Conservation (phyloP, 257 asterid genomes). For the Solanum stenotomum region DNA sequence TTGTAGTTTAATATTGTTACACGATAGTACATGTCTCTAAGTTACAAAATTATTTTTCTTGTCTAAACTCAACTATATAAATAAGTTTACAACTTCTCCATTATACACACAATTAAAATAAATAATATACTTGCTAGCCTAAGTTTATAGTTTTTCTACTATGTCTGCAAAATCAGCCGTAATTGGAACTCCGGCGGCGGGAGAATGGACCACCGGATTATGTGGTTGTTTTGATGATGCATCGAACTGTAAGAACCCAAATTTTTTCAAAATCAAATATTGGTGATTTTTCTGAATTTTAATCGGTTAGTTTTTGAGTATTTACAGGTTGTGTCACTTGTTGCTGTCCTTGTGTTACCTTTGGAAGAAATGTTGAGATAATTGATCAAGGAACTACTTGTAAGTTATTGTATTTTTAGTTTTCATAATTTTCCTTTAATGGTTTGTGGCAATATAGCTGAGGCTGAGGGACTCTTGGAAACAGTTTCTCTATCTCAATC, state of each 20-base stretch:
- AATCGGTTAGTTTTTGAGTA: not conserved
- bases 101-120: not conserved
- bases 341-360: constrained; percentile 27
- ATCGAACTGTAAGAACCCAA: constrained; percentile 11
- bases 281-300: not conserved
- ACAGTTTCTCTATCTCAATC: too few relatives aligned
- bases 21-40: not conserved
- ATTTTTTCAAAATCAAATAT: not conserved
- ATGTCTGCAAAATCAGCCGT: not conserved
- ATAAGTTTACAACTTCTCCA: not conserved
- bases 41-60: not conserved
- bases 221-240: constrained; percentile 17
- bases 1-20: not conserved
- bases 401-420: not conserved
- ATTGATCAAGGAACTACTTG: constrained; percentile 18
- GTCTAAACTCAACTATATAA: not conserved
- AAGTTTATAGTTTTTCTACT: not conserved
- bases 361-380: constrained; percentile 23
- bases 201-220: constrained; percentile 16
- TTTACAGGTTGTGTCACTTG: constrained; percentile 17
- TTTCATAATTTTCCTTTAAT: not conserved
- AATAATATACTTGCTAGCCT: not conserved
- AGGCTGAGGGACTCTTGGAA: not conserved
- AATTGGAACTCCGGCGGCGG: not conserved
- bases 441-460: not conserved